phyloP scores from a whole-genome alignment of 192 early-diverging fungal genomes.

The Backusella westeae region DNA sequence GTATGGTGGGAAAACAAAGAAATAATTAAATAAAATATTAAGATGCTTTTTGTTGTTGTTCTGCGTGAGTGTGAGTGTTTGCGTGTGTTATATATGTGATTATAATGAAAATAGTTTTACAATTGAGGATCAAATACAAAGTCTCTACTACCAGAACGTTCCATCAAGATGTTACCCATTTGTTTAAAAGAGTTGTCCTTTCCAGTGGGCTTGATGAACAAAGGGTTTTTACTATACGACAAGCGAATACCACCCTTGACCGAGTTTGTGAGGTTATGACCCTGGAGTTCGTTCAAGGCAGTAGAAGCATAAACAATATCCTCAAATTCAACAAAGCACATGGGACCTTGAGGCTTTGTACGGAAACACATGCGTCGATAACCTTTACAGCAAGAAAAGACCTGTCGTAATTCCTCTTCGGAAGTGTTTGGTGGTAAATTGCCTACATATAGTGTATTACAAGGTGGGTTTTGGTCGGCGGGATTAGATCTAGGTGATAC shows the following conservation, averaged over 20 bases:
- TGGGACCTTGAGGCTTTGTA: slow-evolving; percentile 88
- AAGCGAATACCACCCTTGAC: slow-evolving; percentile 93
- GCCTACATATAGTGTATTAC: slow-evolving; percentile 98
- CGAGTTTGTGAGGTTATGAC: slow-evolving; percentile 78
- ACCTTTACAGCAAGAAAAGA: slow-evolving; percentile 79
- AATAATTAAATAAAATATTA: neutral
- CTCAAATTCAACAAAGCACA: slow-evolving; percentile 99
- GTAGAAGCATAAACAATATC: slow-evolving; percentile 88
- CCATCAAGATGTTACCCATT: slow-evolving; percentile 1
- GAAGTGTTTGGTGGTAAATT: slow-evolving; percentile 87
- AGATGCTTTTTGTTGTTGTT: neutral
- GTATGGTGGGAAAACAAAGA: neutral
- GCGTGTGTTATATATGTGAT: neutral
- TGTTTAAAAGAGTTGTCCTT: neutral
- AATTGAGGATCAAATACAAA: slow-evolving; percentile 2
- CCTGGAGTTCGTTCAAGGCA: slow-evolving; percentile 85
- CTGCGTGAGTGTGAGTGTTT: too few species aligned
- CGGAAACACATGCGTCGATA: slow-evolving; percentile 91
- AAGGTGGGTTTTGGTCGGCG: slow-evolving; percentile 97
- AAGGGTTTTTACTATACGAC: slow-evolving; percentile 93
- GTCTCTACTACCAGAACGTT: neutral
- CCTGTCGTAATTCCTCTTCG: slow-evolving; percentile 82
- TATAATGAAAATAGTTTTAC: neutral
- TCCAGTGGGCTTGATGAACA: slow-evolving; percentile 32
- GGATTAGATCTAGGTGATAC: slow-evolving; percentile 45